phyloP scores from a whole-genome alignment of 805 yeast genomes.

The Barnettozyma californica region DNA sequence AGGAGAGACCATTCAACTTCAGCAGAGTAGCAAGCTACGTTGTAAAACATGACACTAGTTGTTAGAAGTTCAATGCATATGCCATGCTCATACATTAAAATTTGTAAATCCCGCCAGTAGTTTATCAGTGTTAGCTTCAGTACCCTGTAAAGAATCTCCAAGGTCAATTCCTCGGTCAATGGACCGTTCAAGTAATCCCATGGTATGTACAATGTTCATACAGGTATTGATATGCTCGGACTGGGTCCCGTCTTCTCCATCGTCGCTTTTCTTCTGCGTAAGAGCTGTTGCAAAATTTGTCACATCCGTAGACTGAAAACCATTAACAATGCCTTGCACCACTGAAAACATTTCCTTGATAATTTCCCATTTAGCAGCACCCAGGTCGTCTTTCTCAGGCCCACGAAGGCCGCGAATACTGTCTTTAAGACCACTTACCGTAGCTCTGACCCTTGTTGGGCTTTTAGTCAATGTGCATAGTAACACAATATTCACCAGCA shows the following conservation, averaged over 20 bases:
- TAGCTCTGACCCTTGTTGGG: neutral
- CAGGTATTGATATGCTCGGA: neutral
- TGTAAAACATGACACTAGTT: conserved; percentile 19
- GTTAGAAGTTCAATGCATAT: neutral
- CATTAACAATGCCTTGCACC: neutral
- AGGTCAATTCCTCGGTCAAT: neutral
- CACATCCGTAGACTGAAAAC: neutral
- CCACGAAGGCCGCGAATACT: neutral
- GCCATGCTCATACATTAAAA: neutral
- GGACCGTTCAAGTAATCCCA: neutral
- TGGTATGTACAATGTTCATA: neutral
- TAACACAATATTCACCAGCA: conserved; percentile 39
- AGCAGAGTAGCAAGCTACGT: conserved; percentile 44
- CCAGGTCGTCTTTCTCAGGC: neutral
- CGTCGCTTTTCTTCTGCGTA: neutral
- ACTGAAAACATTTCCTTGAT: neutral
- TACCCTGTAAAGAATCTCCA: neutral
- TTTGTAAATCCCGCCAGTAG: neutral
- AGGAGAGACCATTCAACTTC: conserved; percentile 78
- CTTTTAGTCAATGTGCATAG: neutral
- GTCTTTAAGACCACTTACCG: neutral
- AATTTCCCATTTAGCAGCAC: neutral
- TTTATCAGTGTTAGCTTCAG: too few relatives aligned
- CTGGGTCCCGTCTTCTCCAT: neutral
- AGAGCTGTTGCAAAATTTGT: neutral